Evolutionary conservation across 345 rosid species (phyloP).

Genomic region (Camelina hispida): DNA sequence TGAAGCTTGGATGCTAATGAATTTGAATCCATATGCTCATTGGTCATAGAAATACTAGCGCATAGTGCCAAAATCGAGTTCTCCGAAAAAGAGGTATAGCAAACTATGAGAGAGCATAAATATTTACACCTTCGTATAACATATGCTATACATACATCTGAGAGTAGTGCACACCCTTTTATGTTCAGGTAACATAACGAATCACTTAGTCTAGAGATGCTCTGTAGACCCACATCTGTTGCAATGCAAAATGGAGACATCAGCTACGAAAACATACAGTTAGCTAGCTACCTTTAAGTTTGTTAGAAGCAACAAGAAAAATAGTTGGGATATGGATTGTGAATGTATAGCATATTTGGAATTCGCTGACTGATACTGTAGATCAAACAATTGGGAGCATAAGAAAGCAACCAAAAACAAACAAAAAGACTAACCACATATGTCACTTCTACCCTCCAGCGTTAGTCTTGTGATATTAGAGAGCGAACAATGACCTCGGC

Average conservation of each 20-base stretch:
- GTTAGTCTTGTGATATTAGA: constrained; percentile 63
- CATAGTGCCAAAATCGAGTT: constrained; percentile 67
- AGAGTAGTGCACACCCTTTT: constrained; percentile 67
- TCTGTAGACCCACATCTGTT: constrained; percentile 64
- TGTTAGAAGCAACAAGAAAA: constrained; percentile 12
- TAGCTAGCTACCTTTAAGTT: background rate
- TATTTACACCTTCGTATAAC: constrained; percentile 54
- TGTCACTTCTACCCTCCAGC: constrained; percentile 76
- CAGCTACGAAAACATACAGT: constrained; percentile 19
- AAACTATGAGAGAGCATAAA: constrained; percentile 66
- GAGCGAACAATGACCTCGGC: constrained; percentile 13
- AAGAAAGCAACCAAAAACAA: constrained; percentile 13
- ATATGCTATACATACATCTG: constrained; percentile 71
- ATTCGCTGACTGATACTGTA: background rate
- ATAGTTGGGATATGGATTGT: background rate
- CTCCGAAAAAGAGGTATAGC: constrained; percentile 72
- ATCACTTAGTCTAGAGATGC: constrained; percentile 51
- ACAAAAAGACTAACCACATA: constrained; percentile 60
- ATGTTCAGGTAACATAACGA: constrained; percentile 67
- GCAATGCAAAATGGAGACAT: constrained; percentile 29
- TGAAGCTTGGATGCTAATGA: constrained; percentile 61
- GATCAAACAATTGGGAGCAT: constrained; percentile 22
- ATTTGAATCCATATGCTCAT: constrained; percentile 43
- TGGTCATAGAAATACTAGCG: constrained; percentile 33
- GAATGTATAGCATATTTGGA: background rate